A percentile compares a stretch with the other conserved stretches of the same genome.
phyloP scores from a whole-genome alignment of 257 asterid species.

The Agastache rugosa region DNA sequence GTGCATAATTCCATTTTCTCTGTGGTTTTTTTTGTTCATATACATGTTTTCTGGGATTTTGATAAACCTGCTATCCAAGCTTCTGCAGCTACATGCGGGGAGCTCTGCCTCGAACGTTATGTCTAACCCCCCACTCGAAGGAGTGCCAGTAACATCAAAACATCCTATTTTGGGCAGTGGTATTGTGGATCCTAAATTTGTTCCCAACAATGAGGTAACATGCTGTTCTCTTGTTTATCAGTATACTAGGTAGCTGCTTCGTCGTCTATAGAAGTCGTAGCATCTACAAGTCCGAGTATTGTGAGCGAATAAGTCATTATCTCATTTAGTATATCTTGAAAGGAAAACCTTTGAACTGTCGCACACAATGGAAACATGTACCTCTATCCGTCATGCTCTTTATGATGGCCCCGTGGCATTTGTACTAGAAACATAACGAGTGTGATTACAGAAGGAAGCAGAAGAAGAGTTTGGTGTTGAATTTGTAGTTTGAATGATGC shows the following conservation, averaged over 20 bases:
- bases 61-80: neutral
- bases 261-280: neutral
- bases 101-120: neutral
- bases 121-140: slow-evolving; percentile 25
- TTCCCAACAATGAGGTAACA: slow-evolving; percentile 35
- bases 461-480: neutral
- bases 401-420: too few species aligned
- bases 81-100: slow-evolving; percentile 31
- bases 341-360: neutral
- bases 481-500: slow-evolving; percentile 12
- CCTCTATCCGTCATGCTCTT: too few species aligned
- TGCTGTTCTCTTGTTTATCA: neutral
- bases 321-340: neutral
- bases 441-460: neutral
- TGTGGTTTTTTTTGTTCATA: neutral
- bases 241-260: neutral
- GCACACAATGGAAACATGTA: too few species aligned
- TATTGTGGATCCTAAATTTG: slow-evolving; percentile 21
- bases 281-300: neutral
- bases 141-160: slow-evolving; percentile 35
- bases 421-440: too few species aligned
- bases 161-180: slow-evolving; percentile 24
- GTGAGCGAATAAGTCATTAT: neutral
- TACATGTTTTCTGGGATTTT: neutral
- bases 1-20: neutral